Conservation (phyloP, 495 filamentous ascomycete genomes). For the Penicillium lagena region DNA sequence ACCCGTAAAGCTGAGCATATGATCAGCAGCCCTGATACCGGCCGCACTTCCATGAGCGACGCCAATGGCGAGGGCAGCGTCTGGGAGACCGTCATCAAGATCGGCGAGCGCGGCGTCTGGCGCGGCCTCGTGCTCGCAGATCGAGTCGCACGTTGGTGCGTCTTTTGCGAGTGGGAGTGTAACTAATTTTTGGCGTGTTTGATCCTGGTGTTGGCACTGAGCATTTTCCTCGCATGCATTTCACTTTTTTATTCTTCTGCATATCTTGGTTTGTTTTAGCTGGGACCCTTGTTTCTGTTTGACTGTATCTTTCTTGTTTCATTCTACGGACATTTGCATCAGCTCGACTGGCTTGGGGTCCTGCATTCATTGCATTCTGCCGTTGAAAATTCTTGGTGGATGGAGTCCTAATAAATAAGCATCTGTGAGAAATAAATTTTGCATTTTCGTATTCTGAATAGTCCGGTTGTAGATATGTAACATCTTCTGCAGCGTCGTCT, state of each 20-base stretch:
- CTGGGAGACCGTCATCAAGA: constrained; percentile 99
- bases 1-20: constrained; percentile 80
- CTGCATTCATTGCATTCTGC: constrained; percentile 21
- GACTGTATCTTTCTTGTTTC: constrained; percentile 1
- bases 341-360: constrained; percentile 12
- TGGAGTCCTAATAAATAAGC: not conserved
- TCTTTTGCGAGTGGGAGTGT: constrained; percentile 94
- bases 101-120: constrained; percentile 86
- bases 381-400: not conserved
- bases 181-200: constrained; percentile 26
- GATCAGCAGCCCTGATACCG: constrained; percentile 35
- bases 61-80: constrained; percentile 67
- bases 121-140: constrained; percentile 91
- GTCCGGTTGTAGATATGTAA: not conserved
- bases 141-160: constrained; percentile 93
- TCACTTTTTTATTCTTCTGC: constrained; percentile 4
- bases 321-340: constrained; percentile 23
- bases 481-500: not conserved
- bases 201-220: not conserved
- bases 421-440: constrained; percentile 1
- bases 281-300: constrained; percentile 2
- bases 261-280: constrained; percentile 3
- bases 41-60: constrained; percentile 37
- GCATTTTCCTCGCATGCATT: constrained; percentile 5
- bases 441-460: not conserved